Evolutionary conservation across 495 filamentous ascomycete genomes (phyloP).

Genomic region (Cairneyella variabilis): DNA sequence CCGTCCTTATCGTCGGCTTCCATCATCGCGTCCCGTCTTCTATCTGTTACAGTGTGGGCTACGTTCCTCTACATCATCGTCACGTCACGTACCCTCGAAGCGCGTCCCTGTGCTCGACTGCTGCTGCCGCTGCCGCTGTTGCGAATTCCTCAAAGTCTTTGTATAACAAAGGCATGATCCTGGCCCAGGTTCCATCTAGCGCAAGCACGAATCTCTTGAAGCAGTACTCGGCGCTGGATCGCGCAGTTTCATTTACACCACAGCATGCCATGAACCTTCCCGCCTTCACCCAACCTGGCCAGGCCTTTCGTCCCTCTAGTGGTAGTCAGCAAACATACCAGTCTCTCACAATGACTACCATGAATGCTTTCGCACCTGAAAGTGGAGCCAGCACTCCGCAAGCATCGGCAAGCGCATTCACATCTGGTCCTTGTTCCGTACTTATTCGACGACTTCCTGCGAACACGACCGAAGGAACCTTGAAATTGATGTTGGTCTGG

Average conservation of each 20-base stretch:
- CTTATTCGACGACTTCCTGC: slow-evolving; percentile 73
- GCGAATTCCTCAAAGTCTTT: background rate
- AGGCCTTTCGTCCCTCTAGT: slow-evolving; percentile 24
- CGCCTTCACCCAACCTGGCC: slow-evolving; percentile 20
- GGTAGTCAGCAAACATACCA: slow-evolving; percentile 23
- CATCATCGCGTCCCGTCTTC: background rate
- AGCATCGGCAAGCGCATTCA: slow-evolving; percentile 13
- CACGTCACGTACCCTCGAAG: background rate
- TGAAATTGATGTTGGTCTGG: slow-evolving; percentile 81
- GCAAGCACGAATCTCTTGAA: slow-evolving; percentile 11
- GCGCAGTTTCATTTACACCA: slow-evolving; percentile 16
- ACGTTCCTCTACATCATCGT: background rate
- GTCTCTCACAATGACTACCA: slow-evolving; percentile 25
- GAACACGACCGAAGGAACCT: slow-evolving; percentile 66
- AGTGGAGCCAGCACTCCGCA: slow-evolving; percentile 16
- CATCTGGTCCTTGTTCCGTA: slow-evolving; percentile 19
- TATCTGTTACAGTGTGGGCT: too few relatives aligned
- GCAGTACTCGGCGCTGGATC: slow-evolving; percentile 6
- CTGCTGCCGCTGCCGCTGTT: background rate
- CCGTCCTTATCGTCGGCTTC: too few relatives aligned
- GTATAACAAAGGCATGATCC: slow-evolving; percentile 21
- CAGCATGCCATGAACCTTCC: slow-evolving; percentile 30
- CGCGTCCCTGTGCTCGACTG: background rate
- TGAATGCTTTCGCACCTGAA: slow-evolving; percentile 25
- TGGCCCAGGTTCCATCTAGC: slow-evolving; percentile 9